These are phyloP conservation scores for Crucibulum laeve DNA, from an alignment of 768 basidiomycete genomes.

Conservation along the genomic window DNA sequence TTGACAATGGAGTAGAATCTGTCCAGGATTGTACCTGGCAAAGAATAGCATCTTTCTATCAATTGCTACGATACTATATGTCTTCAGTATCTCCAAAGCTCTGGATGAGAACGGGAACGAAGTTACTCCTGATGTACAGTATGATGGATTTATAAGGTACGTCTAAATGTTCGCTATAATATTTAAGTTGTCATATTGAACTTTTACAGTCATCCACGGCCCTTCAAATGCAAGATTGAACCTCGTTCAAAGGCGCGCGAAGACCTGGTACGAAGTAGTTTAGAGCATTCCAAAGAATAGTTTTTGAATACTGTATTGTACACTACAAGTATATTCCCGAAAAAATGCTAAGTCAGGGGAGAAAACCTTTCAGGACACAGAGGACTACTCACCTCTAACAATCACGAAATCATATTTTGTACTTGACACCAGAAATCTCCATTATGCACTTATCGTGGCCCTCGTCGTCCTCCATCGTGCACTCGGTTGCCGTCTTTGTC, in stretches of 20 bases:
- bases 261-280: background rate
- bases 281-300: too few species aligned
- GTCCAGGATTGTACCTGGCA: conserved; percentile 20
- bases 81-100: conserved; percentile 13
- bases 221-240: background rate
- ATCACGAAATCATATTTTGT: too few species aligned
- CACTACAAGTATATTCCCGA: too few species aligned
- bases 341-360: too few species aligned
- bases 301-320: too few species aligned
- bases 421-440: too few species aligned
- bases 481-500: too few species aligned
- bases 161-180: background rate
- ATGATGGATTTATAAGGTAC: background rate
- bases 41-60: conserved; percentile 13
- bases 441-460: too few species aligned
- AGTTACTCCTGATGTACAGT: background rate
- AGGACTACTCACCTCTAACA: too few species aligned
- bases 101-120: conserved; percentile 8
- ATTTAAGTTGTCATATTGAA: background rate
- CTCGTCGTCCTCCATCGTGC: too few species aligned
- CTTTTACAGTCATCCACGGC: background rate
- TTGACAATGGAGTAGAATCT: conserved; percentile 10
- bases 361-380: too few species aligned
- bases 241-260: background rate
- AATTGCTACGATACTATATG: conserved; percentile 13